A percentile compares a stretch with the other conserved stretches of the same genome.
Conservation (phyloP, 768 basidiomycete species). For the Leccinum barrowsii region DNA sequence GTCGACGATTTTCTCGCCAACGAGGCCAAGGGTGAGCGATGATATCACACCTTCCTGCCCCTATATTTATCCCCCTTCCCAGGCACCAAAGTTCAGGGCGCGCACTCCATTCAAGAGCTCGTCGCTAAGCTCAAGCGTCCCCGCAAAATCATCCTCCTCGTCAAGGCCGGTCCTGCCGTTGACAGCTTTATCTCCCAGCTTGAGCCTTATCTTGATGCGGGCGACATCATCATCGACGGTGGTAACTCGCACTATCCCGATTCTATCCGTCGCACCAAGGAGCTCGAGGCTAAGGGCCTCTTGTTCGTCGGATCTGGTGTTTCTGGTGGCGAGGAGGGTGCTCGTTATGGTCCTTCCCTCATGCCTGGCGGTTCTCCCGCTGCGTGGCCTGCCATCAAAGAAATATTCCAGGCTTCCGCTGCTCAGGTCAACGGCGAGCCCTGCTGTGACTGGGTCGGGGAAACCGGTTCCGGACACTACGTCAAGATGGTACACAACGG, state of each 20-base stretch:
- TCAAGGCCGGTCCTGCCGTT: constrained; percentile 96
- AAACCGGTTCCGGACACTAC: constrained; percentile 93
- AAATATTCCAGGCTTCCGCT: constrained; percentile 97
- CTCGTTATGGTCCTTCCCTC: constrained; percentile 92
- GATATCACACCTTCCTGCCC: constrained; percentile 23
- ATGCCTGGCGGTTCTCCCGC: constrained; percentile 96
- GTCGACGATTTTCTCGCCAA: constrained; percentile 94
- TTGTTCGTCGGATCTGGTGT: constrained; percentile 99
- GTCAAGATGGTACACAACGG: constrained; percentile 99
- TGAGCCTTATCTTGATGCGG: constrained; percentile 83
- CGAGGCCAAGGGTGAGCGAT: constrained; percentile 87
- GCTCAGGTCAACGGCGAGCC: constrained; percentile 94
- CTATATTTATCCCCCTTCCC: constrained; percentile 18
- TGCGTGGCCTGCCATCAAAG: constrained; percentile 96
- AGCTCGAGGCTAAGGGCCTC: constrained; percentile 91
- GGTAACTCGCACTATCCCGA: constrained; percentile 99
- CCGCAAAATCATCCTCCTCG: constrained; percentile 96
- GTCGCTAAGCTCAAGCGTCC: constrained; percentile 89
- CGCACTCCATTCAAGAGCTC: constrained; percentile 91
- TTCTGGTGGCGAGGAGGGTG: constrained; percentile 99
- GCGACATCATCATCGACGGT: constrained; percentile 99
- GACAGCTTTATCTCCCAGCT: constrained; percentile 94
- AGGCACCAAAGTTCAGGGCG: constrained; percentile 96
- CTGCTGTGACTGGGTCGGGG: constrained; percentile 99
- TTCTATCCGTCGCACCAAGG: constrained; percentile 89